Evolutionary conservation across 2,329 filamentous ascomycete genomes (phyloP).

Genomic region (Mycogone perniciosa): DNA sequence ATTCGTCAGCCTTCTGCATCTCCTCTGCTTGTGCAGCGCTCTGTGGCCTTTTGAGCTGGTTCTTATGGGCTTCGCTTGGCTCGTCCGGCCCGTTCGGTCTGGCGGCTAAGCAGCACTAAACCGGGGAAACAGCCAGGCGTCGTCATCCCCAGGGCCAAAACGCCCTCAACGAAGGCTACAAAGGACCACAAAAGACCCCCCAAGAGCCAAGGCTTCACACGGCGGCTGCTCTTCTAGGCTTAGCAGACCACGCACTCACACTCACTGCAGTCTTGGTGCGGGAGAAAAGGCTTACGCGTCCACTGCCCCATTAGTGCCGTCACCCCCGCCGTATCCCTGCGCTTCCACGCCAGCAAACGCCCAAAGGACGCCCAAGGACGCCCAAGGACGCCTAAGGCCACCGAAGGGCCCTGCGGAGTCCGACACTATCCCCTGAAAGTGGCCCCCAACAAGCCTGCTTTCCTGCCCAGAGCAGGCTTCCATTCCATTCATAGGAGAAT

Average conservation of each 20-base stretch:
- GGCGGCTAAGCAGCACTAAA: not conserved
- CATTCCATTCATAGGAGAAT: constrained; percentile 27
- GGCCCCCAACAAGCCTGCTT: not conserved
- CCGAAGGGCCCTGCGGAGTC: too few relatives aligned
- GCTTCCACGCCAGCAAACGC: constrained; percentile 1
- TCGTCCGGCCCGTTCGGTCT: constrained; percentile 5
- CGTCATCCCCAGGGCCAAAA: constrained; percentile 25
- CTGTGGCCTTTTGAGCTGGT: constrained; percentile 5
- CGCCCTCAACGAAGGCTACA: constrained; percentile 1
- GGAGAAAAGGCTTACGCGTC: constrained; percentile 24
- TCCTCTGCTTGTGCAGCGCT: constrained; percentile 1
- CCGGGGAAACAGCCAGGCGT: constrained; percentile 17
- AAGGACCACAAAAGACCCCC: constrained; percentile 2
- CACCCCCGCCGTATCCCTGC: constrained; percentile 15
- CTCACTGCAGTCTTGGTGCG: not conserved
- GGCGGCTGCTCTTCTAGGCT: not conserved
- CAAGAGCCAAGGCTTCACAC: too few relatives aligned
- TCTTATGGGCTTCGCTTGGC: constrained; percentile 7
- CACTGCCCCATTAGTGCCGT: constrained; percentile 18
- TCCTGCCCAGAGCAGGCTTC: constrained; percentile 23
- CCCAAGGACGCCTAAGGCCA: too few relatives aligned
- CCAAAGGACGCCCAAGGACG: constrained; percentile 8
- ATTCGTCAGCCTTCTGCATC: constrained; percentile 18
- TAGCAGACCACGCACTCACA: not conserved
- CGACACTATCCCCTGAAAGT: constrained; percentile 8